Base-by-base conservation (phyloP, 140 eudicot species). In the Oenanthe javanica region DNA sequence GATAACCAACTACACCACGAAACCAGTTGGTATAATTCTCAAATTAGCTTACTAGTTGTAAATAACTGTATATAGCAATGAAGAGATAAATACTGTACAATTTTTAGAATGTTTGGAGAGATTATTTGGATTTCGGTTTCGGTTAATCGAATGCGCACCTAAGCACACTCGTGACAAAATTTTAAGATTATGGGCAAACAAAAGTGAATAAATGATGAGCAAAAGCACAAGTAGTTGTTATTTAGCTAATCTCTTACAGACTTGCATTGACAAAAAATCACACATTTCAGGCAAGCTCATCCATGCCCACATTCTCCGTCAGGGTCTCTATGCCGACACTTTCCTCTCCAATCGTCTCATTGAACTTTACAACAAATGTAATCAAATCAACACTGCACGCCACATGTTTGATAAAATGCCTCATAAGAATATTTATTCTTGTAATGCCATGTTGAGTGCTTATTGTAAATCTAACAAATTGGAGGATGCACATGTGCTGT, bases 371-470 rank as follows among this genome's bases (percentile, higher is more conserved):
- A 77, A 86, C 73, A 91, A 89, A 87, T 91, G 97, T 31, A 86
- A 86, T 71, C 83, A 78, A 38, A 82, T 82, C 47, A 66, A 8
- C 9, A 31, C 82, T 18, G 92, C 96, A 23, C 90, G 85, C 86
- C 85, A 55, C 74, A 72, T 93, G 89, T 93, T 93, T 51, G 92
- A 93, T 43, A 69, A 74, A 87, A 93, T 93, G 93, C 90, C 93
- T 0, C 74, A 72, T 19, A 86, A 82, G 72, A 92, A 91, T 78
- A 82, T 89, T 10, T 93, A 77, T 66, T 88, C 97, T 8, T 91
- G 90, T 86, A 84, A 91, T 84, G 86, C 97, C 27, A 81, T 93
- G 83, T 69, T 93, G 70, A 81, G 84, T 64, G 89, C 87, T 23
- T 84, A 85, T n/a, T 87, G 93, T 81, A 89, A 92, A 55, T 16